Conservation (phyloP, 2,329 filamentous ascomycete genomes). For the Penicillium griseofulvum region DNA sequence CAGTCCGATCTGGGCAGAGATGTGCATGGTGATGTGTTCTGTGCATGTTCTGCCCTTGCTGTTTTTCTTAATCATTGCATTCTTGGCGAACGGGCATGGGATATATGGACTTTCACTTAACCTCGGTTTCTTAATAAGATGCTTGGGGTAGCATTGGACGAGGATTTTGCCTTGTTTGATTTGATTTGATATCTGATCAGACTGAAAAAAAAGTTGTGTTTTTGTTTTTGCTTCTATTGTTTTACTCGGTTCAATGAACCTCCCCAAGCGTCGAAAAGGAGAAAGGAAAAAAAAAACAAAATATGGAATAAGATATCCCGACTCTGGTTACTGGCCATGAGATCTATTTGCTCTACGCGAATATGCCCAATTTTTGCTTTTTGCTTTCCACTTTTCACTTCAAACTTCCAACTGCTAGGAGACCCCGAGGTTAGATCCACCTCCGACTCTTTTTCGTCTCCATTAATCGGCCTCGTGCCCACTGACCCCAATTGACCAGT, state of each 20-base stretch:
- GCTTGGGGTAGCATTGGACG: constrained; percentile 10
- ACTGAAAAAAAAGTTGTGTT: constrained; percentile 15
- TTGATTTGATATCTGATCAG: constrained; percentile 3
- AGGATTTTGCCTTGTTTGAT: constrained; percentile 1
- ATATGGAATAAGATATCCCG: constrained; percentile 9
- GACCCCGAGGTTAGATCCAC: too few species aligned
- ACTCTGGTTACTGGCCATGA: constrained; percentile 3
- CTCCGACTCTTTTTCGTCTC: neutral
- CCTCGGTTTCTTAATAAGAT: constrained; percentile 19
- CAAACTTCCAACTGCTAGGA: neutral
- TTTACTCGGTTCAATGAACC: neutral
- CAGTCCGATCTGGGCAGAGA: constrained; percentile 19
- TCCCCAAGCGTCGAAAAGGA: constrained; percentile 1
- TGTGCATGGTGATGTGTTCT: constrained; percentile 28
- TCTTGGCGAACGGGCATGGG: constrained; percentile 29
- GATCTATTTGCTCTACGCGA: neutral
- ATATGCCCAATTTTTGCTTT: neutral
- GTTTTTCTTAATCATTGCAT: constrained; percentile 28
- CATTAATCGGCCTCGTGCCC: neutral
- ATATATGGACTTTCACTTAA: constrained; percentile 22
- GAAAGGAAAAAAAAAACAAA: neutral
- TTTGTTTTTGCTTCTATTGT: neutral
- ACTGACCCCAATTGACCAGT: neutral
- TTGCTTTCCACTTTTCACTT: neutral
- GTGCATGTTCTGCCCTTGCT: constrained; percentile 21